Percentiles rank a stretch among this genome's conserved stretches.
Conservation (phyloP, 768 basidiomycete species). For the button mushroom (Agaricus bisporus) region DNA sequence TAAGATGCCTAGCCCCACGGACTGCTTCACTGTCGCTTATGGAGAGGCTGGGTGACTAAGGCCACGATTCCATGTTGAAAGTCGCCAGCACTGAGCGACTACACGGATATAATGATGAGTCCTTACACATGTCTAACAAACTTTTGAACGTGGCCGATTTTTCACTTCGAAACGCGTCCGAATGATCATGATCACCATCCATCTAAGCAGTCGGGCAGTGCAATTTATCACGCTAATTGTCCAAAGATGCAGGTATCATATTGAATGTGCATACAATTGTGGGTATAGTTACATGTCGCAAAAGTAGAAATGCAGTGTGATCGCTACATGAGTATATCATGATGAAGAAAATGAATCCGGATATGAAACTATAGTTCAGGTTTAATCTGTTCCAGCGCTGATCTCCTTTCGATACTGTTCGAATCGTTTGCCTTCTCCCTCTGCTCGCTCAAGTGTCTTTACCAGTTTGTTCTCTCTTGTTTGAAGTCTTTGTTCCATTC, state of each 20-base stretch:
- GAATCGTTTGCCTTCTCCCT: constrained; percentile 48
- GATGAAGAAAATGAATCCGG: not conserved
- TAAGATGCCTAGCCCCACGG: no score
- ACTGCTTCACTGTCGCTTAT: no score
- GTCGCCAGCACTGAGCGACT: no score
- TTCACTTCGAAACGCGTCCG: no score
- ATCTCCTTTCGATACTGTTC: constrained; percentile 40
- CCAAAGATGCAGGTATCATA: not conserved
- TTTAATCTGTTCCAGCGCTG: constrained; percentile 4
- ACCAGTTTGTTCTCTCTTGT: constrained; percentile 54
- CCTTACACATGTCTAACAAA: no score
- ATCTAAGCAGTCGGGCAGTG: no score
- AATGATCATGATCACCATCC: no score
- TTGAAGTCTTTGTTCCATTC: constrained; percentile 71
- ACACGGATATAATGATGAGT: no score
- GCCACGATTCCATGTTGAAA: no score
- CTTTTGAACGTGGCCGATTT: no score
- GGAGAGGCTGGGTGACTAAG: no score
- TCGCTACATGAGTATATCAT: not conserved
- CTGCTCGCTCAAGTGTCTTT: constrained; percentile 56
- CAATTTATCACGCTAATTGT: no score
- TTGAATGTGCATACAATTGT: not conserved
- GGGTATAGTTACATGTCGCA: not conserved
- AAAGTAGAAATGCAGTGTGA: not conserved
- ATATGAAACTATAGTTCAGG: not conserved